Evolutionary conservation across 768 basidiomycete genomes (phyloP).

Genomic region (Russula griseocarnosa): DNA sequence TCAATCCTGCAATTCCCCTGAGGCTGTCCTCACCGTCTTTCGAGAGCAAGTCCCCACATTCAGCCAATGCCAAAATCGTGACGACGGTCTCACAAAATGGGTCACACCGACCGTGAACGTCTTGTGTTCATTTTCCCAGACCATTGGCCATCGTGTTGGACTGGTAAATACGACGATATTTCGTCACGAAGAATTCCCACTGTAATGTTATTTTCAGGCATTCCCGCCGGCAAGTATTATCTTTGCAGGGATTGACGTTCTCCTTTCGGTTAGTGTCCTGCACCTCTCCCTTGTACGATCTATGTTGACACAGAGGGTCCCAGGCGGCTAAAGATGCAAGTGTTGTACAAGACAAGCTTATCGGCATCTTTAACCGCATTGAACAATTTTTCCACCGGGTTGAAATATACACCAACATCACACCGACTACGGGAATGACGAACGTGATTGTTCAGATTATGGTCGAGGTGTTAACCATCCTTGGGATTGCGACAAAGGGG

Average conservation of each 20-base stretch:
- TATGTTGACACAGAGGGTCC: no score
- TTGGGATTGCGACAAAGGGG: no score
- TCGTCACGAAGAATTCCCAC: background rate
- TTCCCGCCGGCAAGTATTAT: background rate
- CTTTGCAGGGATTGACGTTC: background rate
- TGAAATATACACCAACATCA: no score
- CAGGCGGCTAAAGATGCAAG: no score
- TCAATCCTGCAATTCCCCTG: background rate
- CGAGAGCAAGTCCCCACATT: background rate
- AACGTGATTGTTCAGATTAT: no score
- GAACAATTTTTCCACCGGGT: no score
- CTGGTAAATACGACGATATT: background rate
- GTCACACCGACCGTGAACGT: background rate
- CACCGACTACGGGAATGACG: no score
- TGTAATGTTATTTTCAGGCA: background rate
- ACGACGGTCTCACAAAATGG: background rate
- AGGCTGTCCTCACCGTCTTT: background rate
- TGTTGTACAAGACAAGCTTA: no score
- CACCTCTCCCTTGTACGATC: no score
- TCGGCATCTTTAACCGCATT: no score
- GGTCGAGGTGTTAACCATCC: no score
- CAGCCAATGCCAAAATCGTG: background rate
- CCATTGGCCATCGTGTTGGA: background rate
- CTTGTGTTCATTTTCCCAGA: background rate
- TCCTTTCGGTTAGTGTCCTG: no score